These are phyloP conservation scores for Pterula multifida DNA, from an alignment of 1,284 basidiomycete genomes.

Conservation along the genomic window DNA sequence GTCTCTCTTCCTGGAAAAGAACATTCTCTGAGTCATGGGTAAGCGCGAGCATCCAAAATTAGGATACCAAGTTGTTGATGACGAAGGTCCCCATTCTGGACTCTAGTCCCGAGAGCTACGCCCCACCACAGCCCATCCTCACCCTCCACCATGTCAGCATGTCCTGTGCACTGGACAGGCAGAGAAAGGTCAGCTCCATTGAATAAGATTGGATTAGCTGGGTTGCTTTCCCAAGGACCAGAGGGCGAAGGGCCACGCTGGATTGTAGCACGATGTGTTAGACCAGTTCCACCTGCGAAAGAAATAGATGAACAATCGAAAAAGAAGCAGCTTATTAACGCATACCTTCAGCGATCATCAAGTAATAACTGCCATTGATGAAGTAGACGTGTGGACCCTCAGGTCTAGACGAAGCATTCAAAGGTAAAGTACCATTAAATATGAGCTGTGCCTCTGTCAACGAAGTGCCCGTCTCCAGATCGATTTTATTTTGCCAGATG, in stretches of 20 bases:
- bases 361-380: constrained; percentile 27
- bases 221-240: constrained; percentile 28
- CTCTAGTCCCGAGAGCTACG: constrained; percentile 28
- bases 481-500: constrained; percentile 29
- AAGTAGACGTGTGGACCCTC: constrained; percentile 31
- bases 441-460: constrained; percentile 23
- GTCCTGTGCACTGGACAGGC: constrained; percentile 26
- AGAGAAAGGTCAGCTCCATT: constrained; percentile 23
- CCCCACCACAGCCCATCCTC: constrained; percentile 29
- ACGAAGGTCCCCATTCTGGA: constrained; percentile 22
- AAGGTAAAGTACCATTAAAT: constrained; percentile 22
- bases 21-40: background rate
- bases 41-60: too few species aligned
- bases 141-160: constrained; percentile 27
- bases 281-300: constrained; percentile 19
- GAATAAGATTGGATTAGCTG: constrained; percentile 27
- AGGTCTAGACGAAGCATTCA: constrained; percentile 22
- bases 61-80: constrained; percentile 23
- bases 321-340: background rate
- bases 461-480: constrained; percentile 25
- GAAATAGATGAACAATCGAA: background rate
- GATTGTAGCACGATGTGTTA: constrained; percentile 22
- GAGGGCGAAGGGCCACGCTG: constrained; percentile 25
- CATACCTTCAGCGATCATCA: constrained; percentile 30
- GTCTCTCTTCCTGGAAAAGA: constrained; percentile 25